These are phyloP conservation scores for Rhazya stricta DNA, from an alignment of 257 asterid genomes.

Conservation along the genomic window DNA sequence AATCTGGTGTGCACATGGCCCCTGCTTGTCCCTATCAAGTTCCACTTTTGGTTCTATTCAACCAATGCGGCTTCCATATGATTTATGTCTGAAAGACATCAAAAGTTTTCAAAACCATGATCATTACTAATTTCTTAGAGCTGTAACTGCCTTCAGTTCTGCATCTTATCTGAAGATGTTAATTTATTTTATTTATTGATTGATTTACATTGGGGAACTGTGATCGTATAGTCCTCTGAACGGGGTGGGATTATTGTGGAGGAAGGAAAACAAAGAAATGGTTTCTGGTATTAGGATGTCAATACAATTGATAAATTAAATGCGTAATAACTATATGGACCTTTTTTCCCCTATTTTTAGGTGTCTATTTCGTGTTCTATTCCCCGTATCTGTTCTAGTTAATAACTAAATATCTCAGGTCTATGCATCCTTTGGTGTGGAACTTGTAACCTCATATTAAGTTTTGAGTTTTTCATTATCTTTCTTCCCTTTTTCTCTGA, in stretches of 20 bases:
- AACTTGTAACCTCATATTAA: neutral
- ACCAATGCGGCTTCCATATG: too few species aligned
- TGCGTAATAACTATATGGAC: neutral
- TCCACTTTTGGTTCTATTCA: too few species aligned
- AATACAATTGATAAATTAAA: neutral
- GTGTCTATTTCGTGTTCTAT: neutral
- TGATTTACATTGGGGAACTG: neutral
- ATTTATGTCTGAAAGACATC: too few species aligned
- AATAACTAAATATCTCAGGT: neutral
- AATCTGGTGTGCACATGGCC: too few species aligned
- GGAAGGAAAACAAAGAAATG: neutral
- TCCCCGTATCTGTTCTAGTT: too few species aligned
- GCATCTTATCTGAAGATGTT: too few species aligned
- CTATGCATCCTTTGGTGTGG: neutral
- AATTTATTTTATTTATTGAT: neutral
- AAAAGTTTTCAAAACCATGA: too few species aligned
- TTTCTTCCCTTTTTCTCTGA: neutral
- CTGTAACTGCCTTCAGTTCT: too few species aligned
- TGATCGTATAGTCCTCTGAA: neutral
- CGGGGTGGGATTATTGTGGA: neutral
- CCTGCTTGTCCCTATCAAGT: too few species aligned
- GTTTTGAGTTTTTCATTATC: too few species aligned
- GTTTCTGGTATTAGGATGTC: neutral
- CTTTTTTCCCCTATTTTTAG: too few species aligned
- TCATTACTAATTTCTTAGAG: too few species aligned